phyloP scores from a whole-genome alignment of 345 rosid genomes.

The Turritis glabra region DNA sequence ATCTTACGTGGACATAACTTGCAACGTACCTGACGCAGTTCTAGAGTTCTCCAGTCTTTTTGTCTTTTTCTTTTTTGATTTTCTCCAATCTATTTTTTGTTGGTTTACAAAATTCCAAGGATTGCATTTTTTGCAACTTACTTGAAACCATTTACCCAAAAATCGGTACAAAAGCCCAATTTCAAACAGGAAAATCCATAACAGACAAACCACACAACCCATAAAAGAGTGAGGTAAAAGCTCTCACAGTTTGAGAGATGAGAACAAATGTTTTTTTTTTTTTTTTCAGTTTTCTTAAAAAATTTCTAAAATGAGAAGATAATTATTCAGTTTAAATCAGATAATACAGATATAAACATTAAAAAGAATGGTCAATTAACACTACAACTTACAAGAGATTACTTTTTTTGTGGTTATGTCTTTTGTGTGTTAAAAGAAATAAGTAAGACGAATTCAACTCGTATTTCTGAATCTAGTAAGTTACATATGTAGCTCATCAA shows the following conservation, averaged over 20 bases:
- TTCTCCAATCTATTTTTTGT: no score
- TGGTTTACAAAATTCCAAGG: no score
- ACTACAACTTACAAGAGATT: background rate
- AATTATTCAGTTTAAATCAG: no score
- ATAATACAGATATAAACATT: background rate
- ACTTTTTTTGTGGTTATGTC: background rate
- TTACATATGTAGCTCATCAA: background rate
- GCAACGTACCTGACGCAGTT: constrained; percentile 27
- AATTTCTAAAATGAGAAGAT: no score
- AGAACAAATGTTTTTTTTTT: no score
- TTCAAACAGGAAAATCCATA: background rate
- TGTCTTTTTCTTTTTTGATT: background rate
- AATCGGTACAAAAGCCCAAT: background rate
- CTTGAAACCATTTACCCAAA: background rate
- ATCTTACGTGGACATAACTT: constrained; percentile 24
- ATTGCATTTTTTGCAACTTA: background rate
- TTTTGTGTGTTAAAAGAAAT: background rate
- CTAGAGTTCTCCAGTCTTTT: background rate
- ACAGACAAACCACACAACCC: background rate
- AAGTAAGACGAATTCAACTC: background rate
- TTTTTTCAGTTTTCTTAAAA: no score
- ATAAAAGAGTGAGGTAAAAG: no score
- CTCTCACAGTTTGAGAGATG: no score
- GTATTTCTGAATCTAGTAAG: background rate
- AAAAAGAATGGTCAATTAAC: background rate